A percentile compares a stretch with the other conserved stretches of the same genome.
These are phyloP conservation scores for Penicillium dipodomyicola DNA, from an alignment of 495 filamentous ascomycete genomes.

Conservation along the genomic window DNA sequence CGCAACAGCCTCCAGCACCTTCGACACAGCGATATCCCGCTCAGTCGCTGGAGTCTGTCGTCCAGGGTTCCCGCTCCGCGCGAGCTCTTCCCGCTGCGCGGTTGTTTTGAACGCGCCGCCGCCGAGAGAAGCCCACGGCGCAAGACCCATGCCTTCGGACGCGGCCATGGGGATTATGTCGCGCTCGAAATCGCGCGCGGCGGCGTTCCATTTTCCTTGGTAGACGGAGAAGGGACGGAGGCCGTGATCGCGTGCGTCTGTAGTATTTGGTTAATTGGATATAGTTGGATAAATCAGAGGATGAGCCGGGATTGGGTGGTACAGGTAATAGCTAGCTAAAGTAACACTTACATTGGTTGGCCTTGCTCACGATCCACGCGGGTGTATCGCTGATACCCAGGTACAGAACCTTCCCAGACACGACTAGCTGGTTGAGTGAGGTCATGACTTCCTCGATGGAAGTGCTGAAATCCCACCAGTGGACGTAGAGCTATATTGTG, in stretches of 20 bases:
- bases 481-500: conserved; percentile 42
- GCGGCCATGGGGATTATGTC: conserved; percentile 67
- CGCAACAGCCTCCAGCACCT: conserved; percentile 60
- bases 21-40: conserved; percentile 39
- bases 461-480: conserved; percentile 66
- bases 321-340: neutral
- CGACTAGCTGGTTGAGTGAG: conserved; percentile 57
- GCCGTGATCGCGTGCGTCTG: conserved; percentile 62
- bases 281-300: too few species aligned
- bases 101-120: conserved; percentile 45
- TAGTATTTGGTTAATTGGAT: neutral
- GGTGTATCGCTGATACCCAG: conserved; percentile 67
- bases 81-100: conserved; percentile 22
- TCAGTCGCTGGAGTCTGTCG: conserved; percentile 18
- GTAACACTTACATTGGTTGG: conserved; percentile 48
- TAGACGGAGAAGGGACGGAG: conserved; percentile 64
- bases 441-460: conserved; percentile 71
- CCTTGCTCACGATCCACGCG: conserved; percentile 67
- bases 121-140: conserved; percentile 62
- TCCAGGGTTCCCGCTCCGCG: conserved; percentile 21
- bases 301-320: neutral
- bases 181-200: conserved; percentile 63
- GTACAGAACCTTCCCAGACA: conserved; percentile 64
- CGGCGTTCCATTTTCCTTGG: conserved; percentile 63
- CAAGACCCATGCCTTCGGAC: conserved; percentile 67